Evolutionary conservation across 495 filamentous ascomycete species (phyloP).

Genomic region (Rusavskia elegans): DNA sequence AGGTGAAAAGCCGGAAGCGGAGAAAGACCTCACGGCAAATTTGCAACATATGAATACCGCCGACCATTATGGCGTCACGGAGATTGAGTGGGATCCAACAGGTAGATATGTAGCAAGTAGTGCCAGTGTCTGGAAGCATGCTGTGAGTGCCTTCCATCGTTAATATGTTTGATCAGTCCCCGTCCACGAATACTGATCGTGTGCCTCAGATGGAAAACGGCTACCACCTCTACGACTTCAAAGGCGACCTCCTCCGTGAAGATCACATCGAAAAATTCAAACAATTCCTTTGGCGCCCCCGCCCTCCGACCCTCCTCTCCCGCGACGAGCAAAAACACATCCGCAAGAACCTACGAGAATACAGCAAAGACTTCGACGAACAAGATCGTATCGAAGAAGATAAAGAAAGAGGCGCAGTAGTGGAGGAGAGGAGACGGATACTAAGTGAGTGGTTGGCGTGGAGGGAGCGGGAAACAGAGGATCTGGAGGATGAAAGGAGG

Average conservation of each 20-base stretch:
- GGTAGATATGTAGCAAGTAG: slow-evolving; percentile 85
- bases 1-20: slow-evolving; percentile 79
- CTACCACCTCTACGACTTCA: slow-evolving; percentile 95
- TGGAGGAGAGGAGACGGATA: slow-evolving; percentile 68
- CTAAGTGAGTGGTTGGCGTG: slow-evolving; percentile 85
- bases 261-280: slow-evolving; percentile 94
- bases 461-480: slow-evolving; percentile 56
- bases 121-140: slow-evolving; percentile 88
- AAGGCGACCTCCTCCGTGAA: slow-evolving; percentile 75
- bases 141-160: slow-evolving; percentile 38
- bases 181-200: slow-evolving; percentile 20
- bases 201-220: slow-evolving; percentile 86
- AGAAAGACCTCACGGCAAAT: slow-evolving; percentile 91
- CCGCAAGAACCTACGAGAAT: slow-evolving; percentile 96
- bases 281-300: slow-evolving; percentile 87
- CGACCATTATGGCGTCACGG: slow-evolving; percentile 94
- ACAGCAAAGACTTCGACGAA: slow-evolving; percentile 85
- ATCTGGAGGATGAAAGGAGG: slow-evolving; percentile 55
- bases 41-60: slow-evolving; percentile 79
- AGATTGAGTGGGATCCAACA: slow-evolving; percentile 94
- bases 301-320: slow-evolving; percentile 71
- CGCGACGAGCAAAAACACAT: slow-evolving; percentile 94
- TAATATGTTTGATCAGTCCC: neutral
- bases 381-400: slow-evolving; percentile 84
- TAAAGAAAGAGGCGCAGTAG: slow-evolving; percentile 80